Evolutionary conservation across 371 early-diverging fungal species (phyloP).

Genomic region (Circinella minor): DNA sequence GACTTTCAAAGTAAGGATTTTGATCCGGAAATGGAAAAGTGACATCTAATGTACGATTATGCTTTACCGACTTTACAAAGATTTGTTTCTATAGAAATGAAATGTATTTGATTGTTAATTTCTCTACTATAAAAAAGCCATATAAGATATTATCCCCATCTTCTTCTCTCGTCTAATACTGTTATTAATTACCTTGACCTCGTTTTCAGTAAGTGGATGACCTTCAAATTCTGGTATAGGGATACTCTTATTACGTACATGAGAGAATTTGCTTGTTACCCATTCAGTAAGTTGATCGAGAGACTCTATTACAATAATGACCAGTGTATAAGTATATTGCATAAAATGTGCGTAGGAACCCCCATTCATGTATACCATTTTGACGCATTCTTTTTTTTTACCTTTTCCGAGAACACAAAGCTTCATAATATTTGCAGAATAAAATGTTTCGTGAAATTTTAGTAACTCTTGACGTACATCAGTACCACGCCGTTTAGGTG

Average conservation of each 20-base stretch:
- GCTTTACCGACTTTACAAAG: constrained; percentile 80
- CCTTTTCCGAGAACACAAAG: constrained; percentile 90
- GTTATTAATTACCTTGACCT: constrained; percentile 54
- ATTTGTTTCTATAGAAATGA: constrained; percentile 57
- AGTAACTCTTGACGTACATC: constrained; percentile 84
- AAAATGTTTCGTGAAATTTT: constrained; percentile 86
- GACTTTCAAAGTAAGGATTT: constrained; percentile 54
- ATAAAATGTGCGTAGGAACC: too few species aligned
- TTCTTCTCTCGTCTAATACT: too few species aligned
- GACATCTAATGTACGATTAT: constrained; percentile 72
- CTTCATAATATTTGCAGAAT: constrained; percentile 96
- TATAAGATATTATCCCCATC: too few species aligned
- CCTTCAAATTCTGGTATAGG: constrained; percentile 64
- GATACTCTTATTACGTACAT: constrained; percentile 70
- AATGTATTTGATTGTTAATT: too few species aligned
- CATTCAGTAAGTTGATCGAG: constrained; percentile 79
- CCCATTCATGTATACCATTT: too few species aligned
- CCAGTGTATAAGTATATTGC: too few species aligned
- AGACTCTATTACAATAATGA: constrained; percentile 56
- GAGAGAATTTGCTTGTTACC: constrained; percentile 80
- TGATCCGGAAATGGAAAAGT: constrained; percentile 88
- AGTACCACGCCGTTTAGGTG: constrained; percentile 70
- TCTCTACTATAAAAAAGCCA: too few species aligned
- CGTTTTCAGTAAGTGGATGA: constrained; percentile 74
- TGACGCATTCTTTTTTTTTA: constrained; percentile 23